Conservation (phyloP, 75 land plant species). For the Isoetes taiwanensis region DNA sequence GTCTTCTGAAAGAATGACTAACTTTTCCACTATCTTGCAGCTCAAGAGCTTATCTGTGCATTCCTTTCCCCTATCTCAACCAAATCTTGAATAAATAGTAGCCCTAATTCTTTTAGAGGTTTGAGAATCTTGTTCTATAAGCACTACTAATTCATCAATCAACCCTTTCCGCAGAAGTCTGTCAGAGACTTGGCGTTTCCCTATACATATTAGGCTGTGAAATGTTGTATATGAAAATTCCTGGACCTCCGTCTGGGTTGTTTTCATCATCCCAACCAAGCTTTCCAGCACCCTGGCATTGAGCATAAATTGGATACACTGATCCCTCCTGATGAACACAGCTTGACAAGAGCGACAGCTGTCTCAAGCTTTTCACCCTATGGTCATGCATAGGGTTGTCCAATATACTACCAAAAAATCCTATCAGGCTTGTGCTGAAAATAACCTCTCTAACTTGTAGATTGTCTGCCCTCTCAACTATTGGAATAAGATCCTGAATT, state of each 20-base stretch:
- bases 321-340: constrained; percentile 25
- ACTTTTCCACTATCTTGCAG: constrained; percentile 19
- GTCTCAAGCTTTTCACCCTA: constrained; percentile 13
- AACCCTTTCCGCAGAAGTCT: constrained; percentile 7
- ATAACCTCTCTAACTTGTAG: constrained; percentile 15
- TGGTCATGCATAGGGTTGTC: constrained; percentile 1
- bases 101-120: constrained; percentile 15
- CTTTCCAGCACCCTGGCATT: constrained; percentile 14
- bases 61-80: constrained; percentile 28
- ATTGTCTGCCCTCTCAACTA: constrained; percentile 19
- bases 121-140: constrained; percentile 15
- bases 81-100: constrained; percentile 21
- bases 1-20: constrained; percentile 12
- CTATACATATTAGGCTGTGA: constrained; percentile 21
- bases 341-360: constrained; percentile 19
- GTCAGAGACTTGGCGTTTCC: constrained; percentile 16
- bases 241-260: constrained; percentile 15
- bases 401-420: constrained; percentile 13
- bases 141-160: constrained; percentile 12
- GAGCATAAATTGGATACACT: constrained; percentile 16
- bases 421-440: constrained; percentile 14
- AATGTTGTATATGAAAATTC: constrained; percentile 24
- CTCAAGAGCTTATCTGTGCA: constrained; percentile 22
- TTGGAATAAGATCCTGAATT: constrained; percentile 30
- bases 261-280: constrained; percentile 21